These are phyloP conservation scores for Ophiostoma sp. DNA, from an alignment of 2,329 filamentous ascomycete genomes.

Conservation along the genomic window DNA sequence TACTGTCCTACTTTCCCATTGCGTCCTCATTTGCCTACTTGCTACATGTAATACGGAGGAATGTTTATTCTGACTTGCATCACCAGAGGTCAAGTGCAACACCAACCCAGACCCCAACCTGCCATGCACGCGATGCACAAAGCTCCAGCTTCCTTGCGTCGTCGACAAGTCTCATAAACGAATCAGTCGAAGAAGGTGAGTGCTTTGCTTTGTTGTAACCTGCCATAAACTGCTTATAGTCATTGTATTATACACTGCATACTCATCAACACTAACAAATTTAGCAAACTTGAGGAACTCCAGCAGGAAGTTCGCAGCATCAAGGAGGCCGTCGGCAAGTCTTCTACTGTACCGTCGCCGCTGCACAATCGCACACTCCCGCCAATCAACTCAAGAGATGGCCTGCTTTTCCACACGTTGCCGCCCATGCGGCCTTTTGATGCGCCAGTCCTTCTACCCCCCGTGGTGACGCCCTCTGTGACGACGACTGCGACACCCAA, in stretches of 20 bases:
- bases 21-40: neutral
- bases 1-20: neutral
- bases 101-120: slow-evolving; percentile 23
- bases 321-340: slow-evolving; percentile 44
- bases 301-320: slow-evolving; percentile 51
- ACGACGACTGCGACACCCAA: slow-evolving; percentile 27
- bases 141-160: slow-evolving; percentile 27
- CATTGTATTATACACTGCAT: neutral
- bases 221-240: neutral
- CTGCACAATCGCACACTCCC: slow-evolving; percentile 26
- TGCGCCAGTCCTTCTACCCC: slow-evolving; percentile 25
- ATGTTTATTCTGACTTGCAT: neutral
- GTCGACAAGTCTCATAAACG: slow-evolving; percentile 28
- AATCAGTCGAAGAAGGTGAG: slow-evolving; percentile 27
- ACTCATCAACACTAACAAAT: neutral
- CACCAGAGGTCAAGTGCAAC: slow-evolving; percentile 28
- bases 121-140: slow-evolving; percentile 27
- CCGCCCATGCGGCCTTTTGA: slow-evolving; percentile 26
- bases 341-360: slow-evolving; percentile 22
- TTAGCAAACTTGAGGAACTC: slow-evolving; percentile 50
- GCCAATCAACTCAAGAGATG: slow-evolving; percentile 25
- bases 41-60: neutral
- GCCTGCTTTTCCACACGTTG: slow-evolving; percentile 22
- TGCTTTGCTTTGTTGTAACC: neutral
- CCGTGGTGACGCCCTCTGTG: slow-evolving; percentile 25